Evolutionary conservation across 345 rosid species (phyloP).

Genomic region (Salix dunnii): DNA sequence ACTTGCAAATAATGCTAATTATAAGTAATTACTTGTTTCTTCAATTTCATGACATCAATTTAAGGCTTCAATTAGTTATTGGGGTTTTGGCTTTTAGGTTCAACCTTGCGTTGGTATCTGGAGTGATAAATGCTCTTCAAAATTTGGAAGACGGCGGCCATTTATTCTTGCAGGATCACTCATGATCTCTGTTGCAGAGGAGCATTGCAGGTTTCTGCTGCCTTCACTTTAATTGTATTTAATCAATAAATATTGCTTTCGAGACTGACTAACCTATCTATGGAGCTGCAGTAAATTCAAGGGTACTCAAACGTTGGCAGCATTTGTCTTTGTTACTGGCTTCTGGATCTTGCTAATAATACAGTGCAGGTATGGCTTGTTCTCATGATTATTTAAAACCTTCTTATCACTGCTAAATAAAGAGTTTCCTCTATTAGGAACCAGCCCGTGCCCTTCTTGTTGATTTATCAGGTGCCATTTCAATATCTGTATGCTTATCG

Average conservation of each 20-base stretch:
- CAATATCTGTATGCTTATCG: not conserved
- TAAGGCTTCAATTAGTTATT: slow-evolving; percentile 8
- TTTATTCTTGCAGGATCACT: slow-evolving; percentile 88
- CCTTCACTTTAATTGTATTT: slow-evolving; percentile 20
- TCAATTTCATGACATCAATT: not conserved
- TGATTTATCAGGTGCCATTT: slow-evolving; percentile 67
- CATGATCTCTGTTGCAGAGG: slow-evolving; percentile 74
- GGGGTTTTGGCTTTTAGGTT: slow-evolving; percentile 50
- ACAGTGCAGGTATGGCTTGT: slow-evolving; percentile 71
- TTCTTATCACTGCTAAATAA: slow-evolving; percentile 7
- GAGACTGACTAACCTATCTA: slow-evolving; percentile 3
- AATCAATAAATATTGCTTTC: not conserved
- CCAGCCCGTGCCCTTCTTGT: slow-evolving; percentile 99
- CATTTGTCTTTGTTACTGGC: slow-evolving; percentile 78
- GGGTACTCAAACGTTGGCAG: slow-evolving; percentile 84
- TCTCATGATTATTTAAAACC: slow-evolving; percentile 2
- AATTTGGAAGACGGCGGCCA: slow-evolving; percentile 85
- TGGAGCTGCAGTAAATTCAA: slow-evolving; percentile 66
- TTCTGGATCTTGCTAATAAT: slow-evolving; percentile 98
- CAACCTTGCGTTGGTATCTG: slow-evolving; percentile 98
- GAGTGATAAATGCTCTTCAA: slow-evolving; percentile 94
- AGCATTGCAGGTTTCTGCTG: slow-evolving; percentile 77
- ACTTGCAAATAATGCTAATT: not conserved
- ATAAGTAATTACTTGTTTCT: not conserved
- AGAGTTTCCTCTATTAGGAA: slow-evolving; percentile 48